A percentile compares a stretch with the other conserved stretches of the same genome.
phyloP scores from a whole-genome alignment of 2,329 filamentous ascomycete genomes.

The Arthrobotrys megalospora region DNA sequence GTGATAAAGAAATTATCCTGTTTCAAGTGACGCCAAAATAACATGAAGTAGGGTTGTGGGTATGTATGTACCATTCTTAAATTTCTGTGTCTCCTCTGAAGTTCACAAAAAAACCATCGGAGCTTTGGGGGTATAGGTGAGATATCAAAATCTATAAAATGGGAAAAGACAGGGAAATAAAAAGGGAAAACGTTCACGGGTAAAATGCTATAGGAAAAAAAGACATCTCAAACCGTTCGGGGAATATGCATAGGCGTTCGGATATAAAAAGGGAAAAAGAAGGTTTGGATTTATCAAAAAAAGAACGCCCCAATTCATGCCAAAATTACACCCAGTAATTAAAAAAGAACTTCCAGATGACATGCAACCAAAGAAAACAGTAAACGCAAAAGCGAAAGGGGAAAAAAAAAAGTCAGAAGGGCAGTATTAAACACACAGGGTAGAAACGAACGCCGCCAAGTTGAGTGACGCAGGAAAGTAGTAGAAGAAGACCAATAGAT shows the following conservation, averaged over 20 bases:
- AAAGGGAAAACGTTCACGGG: constrained; percentile 2
- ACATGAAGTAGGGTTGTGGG: not conserved
- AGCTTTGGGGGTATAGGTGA: constrained; percentile 34
- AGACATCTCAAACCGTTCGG: not conserved
- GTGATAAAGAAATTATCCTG: not conserved
- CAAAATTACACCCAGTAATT: constrained; percentile 59
- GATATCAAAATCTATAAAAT: constrained; percentile 14
- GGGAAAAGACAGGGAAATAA: not conserved
- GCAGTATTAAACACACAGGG: constrained; percentile 8
- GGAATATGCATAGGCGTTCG: constrained; percentile 19
- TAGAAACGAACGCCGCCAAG: constrained; percentile 49
- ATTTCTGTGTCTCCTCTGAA: not conserved
- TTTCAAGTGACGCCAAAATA: constrained; percentile 3
- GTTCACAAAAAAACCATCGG: not conserved
- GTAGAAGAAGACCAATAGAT: constrained; percentile 37
- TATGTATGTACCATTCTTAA: constrained; percentile 4
- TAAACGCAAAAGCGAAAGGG: constrained; percentile 22
- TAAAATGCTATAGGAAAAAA: constrained; percentile 31
- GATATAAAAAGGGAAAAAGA: constrained; percentile 25
- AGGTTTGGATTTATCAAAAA: constrained; percentile 38
- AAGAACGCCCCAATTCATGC: constrained; percentile 59
- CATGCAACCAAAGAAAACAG: constrained; percentile 32
- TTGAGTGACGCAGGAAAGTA: constrained; percentile 54
- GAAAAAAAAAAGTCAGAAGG: constrained; percentile 12
- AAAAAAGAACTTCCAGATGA: constrained; percentile 46